Base-by-base conservation (phyloP, 2,329 filamentous ascomycete genomes). In the Tolypocladium paradoxum region DNA sequence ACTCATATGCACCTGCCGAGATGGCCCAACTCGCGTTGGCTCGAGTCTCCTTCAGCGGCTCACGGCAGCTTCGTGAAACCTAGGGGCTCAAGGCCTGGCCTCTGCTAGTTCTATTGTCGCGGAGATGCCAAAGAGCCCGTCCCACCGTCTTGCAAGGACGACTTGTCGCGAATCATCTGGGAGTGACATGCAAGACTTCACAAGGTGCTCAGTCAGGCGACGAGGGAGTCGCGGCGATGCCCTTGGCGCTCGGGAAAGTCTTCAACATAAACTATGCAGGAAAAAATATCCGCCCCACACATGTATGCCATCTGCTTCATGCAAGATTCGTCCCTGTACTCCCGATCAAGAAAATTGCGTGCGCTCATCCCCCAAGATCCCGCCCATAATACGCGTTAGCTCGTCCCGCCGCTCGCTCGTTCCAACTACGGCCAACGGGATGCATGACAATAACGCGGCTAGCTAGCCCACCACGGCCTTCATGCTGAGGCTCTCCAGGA, bases 401-500 rank as follows among this genome's bases (percentile, higher is more conserved):
- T 29, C 16, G 16, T 29, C 8, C 24, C 27, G 16, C 27, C 27
- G 27, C 27, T 31, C 22, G 16, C 27, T 5, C 18, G 16, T 31
- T 12, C 27, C 3, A n/a, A n/a, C 1, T 2, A n/a, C 43, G 11
- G 20, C 1, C 24, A 29, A 20, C 43, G 1, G 7, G 18, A 4
- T 12, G 24, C 4, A 35, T n/a, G 6, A 31, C 29, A 45, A 34
- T n/a, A 38, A 43, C 8, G n/a, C n/a, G 12, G n/a, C 9, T 20
- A n/a, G 18, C 37, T 65, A 85, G 45, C 82, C 81, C 52, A 85
- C 86, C 20, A 97, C 90, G 53, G 84, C 84, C 78, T 95, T 95
- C 79, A 90, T 85, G 70, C 91, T 96, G 65, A 99, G 70, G 53
- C 86, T 85, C 73, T 99, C 93, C 59, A 99, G 74, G 68, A 99